Evolutionary conservation across 192 early-diverging fungal genomes (phyloP), one percentile per base, ranked within the genome.

Genomic region (Chytriomyces sp.): DNA sequence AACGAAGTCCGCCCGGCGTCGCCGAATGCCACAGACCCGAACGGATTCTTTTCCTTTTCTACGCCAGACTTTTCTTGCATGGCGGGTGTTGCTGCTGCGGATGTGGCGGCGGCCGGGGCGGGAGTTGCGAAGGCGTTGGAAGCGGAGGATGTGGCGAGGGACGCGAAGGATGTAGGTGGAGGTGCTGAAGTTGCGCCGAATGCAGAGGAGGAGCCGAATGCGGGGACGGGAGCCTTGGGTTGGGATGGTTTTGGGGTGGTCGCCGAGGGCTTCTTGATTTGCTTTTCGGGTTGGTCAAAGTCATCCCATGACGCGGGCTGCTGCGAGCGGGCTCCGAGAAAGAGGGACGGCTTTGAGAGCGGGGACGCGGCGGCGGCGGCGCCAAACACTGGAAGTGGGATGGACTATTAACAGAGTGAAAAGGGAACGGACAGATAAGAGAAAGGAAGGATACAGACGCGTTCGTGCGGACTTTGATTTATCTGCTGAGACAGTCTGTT

Each of bases 31-130:
- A 37, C 31, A 2, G 65, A 68, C 5, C 65, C 65, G 34, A 68
- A 68, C 32, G 65, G 65, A 55, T 68, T 68, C 37, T 68, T 68
- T 65, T 65, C 41, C 3, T 19, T 6, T 55, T 53, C 36, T 54
- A 28, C 7, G 8, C 32, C 28, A 3, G 33, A 8, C 5, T 68
- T 65, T 28, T 28, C 55, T 31, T 26, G 25, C 19, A 7, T 58
- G 19, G 19, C 12, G 28, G 19, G 28, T 26, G 19, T n/a, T 58
- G 19, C 56, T 10, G 56, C 10, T n/a, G 30, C 30, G 28, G 22
- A 58, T n/a, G 10, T 30, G 28, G 1, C 0, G 28, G 28, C 55
- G 55, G n/a, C 10, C 26, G 12, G n/a, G 28, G 1, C 55, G 10
- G 8, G 8, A 8, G 0, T 10, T 10, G 8, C n/a, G 12, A 12